These are phyloP conservation scores for Lophiotrema nucula DNA, from an alignment of 495 filamentous ascomycete species.

Conservation along the genomic window DNA sequence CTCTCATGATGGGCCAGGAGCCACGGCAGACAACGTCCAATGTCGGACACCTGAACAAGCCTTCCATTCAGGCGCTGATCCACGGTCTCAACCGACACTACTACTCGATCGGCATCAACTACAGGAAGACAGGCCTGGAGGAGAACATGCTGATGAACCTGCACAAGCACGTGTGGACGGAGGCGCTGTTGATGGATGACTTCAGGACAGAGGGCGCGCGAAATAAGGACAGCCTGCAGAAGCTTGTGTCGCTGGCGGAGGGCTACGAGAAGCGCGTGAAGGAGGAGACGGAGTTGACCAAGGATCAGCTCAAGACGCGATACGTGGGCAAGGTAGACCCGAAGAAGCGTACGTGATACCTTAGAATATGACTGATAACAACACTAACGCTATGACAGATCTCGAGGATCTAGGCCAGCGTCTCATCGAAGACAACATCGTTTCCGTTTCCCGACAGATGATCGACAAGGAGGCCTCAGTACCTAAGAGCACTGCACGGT, in stretches of 20 bases:
- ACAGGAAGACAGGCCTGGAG: constrained; percentile 94
- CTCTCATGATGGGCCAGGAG: constrained; percentile 97
- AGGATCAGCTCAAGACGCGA: constrained; percentile 97
- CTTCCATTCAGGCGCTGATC: constrained; percentile 97
- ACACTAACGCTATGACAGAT: constrained; percentile 51
- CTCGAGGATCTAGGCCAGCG: constrained; percentile 93
- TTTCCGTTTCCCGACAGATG: constrained; percentile 94
- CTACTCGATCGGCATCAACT: constrained; percentile 97
- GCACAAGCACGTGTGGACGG: constrained; percentile 99
- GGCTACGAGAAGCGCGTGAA: constrained; percentile 98
- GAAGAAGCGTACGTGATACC: constrained; percentile 87
- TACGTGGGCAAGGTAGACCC: constrained; percentile 98
- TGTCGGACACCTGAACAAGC: constrained; percentile 96
- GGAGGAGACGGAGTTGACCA: constrained; percentile 94
- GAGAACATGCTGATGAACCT: constrained; percentile 99
- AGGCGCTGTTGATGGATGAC: constrained; percentile 94
- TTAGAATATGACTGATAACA: too few species aligned
- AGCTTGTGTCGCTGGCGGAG: constrained; percentile 83
- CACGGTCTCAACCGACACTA: constrained; percentile 98
- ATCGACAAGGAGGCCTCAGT: constrained; percentile 95
- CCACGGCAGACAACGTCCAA: constrained; percentile 98
- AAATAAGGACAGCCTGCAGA: constrained; percentile 82
- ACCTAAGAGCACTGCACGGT: constrained; percentile 48
- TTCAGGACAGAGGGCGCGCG: constrained; percentile 79
- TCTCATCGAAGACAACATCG: constrained; percentile 98